These are phyloP conservation scores for Collybiopsis confluens DNA, from an alignment of 768 basidiomycete species.

Conservation along the genomic window DNA sequence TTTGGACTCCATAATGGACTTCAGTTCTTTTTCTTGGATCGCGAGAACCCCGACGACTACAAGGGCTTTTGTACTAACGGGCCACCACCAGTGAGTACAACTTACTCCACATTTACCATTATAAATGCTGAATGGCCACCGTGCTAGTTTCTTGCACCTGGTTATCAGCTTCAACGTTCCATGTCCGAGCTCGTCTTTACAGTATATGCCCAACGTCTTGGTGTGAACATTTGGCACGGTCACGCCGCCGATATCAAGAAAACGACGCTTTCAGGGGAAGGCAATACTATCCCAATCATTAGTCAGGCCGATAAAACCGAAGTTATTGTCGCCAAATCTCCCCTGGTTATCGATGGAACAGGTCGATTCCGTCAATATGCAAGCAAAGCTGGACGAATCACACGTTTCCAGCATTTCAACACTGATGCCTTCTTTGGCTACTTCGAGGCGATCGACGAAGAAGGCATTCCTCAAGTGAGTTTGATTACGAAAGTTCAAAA, in stretches of 20 bases:
- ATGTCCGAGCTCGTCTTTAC: slow-evolving; percentile 14
- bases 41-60: slow-evolving; percentile 8
- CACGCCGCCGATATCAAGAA: slow-evolving; percentile 10
- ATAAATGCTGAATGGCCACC: slow-evolving; percentile 1
- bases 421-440: slow-evolving; percentile 14
- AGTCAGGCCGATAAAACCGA: slow-evolving; percentile 2
- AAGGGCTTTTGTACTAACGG: slow-evolving; percentile 10
- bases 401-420: slow-evolving; percentile 12
- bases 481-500: no score
- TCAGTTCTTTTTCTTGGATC: slow-evolving; percentile 12
- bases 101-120: background rate
- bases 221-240: slow-evolving; percentile 13
- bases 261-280: slow-evolving; percentile 7
- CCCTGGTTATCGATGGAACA: slow-evolving; percentile 12
- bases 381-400: slow-evolving; percentile 6
- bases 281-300: background rate
- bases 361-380: slow-evolving; percentile 5
- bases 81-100: slow-evolving; percentile 4
- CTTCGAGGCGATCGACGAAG: slow-evolving; percentile 1
- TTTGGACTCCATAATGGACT: slow-evolving; percentile 12
- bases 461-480: slow-evolving; percentile 5
- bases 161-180: slow-evolving; percentile 10
- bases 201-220: slow-evolving; percentile 12
- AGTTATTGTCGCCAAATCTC: slow-evolving; percentile 5
- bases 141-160: background rate